Conservation (phyloP, 2,329 filamentous ascomycete genomes). For the Aspergillus pseudonomiae region DNA sequence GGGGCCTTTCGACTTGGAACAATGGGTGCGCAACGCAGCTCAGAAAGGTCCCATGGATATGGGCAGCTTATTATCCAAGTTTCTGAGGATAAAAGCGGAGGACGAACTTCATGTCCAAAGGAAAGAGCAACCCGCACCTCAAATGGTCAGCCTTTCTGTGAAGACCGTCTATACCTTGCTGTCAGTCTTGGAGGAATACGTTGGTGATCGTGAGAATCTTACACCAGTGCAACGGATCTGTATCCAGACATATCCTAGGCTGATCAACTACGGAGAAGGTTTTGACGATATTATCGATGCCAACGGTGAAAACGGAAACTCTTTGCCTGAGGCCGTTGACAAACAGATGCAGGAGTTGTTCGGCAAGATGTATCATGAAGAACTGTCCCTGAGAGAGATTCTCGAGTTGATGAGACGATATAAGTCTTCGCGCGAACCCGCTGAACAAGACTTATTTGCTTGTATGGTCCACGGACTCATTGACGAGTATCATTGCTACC, state of each 20-base stretch:
- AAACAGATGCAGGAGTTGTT: constrained; percentile 96
- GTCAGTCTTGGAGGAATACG: constrained; percentile 73
- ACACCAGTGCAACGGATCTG: constrained; percentile 82
- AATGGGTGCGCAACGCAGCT: constrained; percentile 75
- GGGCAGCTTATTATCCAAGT: constrained; percentile 72
- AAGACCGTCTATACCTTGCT: constrained; percentile 83
- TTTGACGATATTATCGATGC: constrained; percentile 88
- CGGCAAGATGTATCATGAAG: constrained; percentile 95
- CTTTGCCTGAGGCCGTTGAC: constrained; percentile 76
- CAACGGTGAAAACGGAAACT: constrained; percentile 81
- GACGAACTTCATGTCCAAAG: constrained; percentile 77
- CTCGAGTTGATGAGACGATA: constrained; percentile 82
- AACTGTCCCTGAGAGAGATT: constrained; percentile 82
- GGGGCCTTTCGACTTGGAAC: constrained; percentile 74
- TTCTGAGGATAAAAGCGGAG: constrained; percentile 80
- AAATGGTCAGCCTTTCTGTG: constrained; percentile 76
- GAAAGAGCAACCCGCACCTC: constrained; percentile 63
- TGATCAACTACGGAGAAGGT: constrained; percentile 95
- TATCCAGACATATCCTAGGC: constrained; percentile 86
- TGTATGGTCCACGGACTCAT: constrained; percentile 99
- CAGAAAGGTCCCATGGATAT: constrained; percentile 68
- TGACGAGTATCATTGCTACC: constrained; percentile 94
- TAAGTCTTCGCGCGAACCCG: constrained; percentile 80
- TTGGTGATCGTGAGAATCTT: constrained; percentile 66
- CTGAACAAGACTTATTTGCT: constrained; percentile 92